Evolutionary conservation across 371 early-diverging fungal species (phyloP).

Genomic region (Mortierella polycephala): DNA sequence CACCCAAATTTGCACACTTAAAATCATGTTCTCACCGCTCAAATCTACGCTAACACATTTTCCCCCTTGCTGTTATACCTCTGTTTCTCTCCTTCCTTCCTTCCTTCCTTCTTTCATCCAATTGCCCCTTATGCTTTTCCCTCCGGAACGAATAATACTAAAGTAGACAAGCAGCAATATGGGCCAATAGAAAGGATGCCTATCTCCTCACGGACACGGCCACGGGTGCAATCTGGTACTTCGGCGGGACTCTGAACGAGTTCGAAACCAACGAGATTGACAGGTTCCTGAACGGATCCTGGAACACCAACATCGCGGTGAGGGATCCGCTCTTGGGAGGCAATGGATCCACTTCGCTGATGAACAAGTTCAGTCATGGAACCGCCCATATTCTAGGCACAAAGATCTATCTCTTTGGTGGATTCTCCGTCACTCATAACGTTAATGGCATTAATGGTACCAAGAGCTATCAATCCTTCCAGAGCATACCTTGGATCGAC

Average conservation of each 20-base stretch:
- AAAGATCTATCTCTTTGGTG: slow-evolving; percentile 46
- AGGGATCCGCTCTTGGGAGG: background rate
- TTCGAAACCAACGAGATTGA: slow-evolving; percentile 30
- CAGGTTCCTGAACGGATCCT: slow-evolving; percentile 16
- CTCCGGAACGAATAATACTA: too few species aligned
- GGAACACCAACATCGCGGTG: slow-evolving; percentile 34
- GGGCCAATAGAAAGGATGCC: slow-evolving; percentile 30
- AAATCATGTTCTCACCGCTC: too few species aligned
- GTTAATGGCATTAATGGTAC: background rate
- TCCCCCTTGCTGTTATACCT: too few species aligned
- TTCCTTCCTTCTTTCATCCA: too few species aligned
- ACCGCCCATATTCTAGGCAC: slow-evolving; percentile 27
- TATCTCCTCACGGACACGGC: slow-evolving; percentile 29
- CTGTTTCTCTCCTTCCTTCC: too few species aligned
- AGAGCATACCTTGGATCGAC: slow-evolving; percentile 32
- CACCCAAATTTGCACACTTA: too few species aligned
- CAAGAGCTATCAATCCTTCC: slow-evolving; percentile 30
- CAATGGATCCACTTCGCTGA: background rate
- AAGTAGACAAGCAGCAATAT: slow-evolving; percentile 26
- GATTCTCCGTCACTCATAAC: background rate
- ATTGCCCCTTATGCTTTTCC: too few species aligned
- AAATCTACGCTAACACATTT: too few species aligned
- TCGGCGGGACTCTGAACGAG: slow-evolving; percentile 18
- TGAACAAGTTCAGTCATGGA: slow-evolving; percentile 28
- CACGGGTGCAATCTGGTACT: slow-evolving; percentile 30